Evolutionary conservation across 805 yeast genomes (phyloP).

Genomic region (Wickerhamomyces strasburgensis): DNA sequence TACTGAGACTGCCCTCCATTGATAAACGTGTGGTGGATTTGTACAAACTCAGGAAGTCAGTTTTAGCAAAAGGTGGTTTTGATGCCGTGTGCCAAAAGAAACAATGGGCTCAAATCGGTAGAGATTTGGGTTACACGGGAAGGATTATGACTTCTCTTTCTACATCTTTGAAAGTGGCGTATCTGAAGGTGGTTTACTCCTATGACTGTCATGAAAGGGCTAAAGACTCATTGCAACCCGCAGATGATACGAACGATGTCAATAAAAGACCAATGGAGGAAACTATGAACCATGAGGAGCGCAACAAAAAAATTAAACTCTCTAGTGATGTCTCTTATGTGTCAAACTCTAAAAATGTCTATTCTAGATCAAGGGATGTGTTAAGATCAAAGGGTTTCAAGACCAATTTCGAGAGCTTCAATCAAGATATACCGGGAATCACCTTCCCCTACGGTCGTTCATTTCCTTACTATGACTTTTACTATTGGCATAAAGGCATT

Average conservation of each 20-base stretch:
- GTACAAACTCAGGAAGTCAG: constrained; percentile 52
- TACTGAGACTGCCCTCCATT: constrained; percentile 54
- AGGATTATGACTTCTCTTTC: constrained; percentile 67
- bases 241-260: constrained; percentile 11
- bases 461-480: constrained; percentile 37
- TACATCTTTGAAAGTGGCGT: constrained; percentile 58
- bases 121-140: constrained; percentile 74
- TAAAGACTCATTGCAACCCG: constrained; percentile 1
- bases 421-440: constrained; percentile 38
- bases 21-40: constrained; percentile 65
- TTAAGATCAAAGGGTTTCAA: constrained; percentile 48
- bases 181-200: constrained; percentile 38
- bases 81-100: constrained; percentile 57
- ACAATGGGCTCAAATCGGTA: constrained; percentile 78
- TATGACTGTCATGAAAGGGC: constrained; percentile 23
- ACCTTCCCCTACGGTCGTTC: constrained; percentile 31
- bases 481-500: constrained; percentile 38
- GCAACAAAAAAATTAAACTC: constrained; percentile 1
- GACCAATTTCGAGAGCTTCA: constrained; percentile 42
- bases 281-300: neutral
- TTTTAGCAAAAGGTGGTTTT: constrained; percentile 63
- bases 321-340: constrained; percentile 32
- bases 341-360: constrained; percentile 41
- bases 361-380: constrained; percentile 40
- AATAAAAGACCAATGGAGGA: constrained; percentile 10